phyloP scores from a whole-genome alignment of 805 yeast genomes.

The Wickerhamomyces pijperi region DNA sequence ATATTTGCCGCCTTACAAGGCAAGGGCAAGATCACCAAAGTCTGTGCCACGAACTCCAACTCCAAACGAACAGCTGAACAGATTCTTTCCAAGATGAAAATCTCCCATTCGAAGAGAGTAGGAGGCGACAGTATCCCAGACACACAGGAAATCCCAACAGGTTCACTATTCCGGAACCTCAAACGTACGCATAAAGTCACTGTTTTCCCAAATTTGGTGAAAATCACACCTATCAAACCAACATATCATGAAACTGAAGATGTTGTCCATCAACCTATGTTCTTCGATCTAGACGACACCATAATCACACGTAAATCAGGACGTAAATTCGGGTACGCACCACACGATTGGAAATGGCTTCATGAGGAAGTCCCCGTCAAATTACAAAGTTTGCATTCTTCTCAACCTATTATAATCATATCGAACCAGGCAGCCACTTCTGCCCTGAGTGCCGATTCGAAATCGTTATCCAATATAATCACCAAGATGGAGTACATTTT shows the following conservation, averaged over 20 bases:
- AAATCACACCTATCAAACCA: slow-evolving; percentile 23
- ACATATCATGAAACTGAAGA: no score
- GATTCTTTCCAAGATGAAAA: no score
- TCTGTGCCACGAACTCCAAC: background rate
- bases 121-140: background rate
- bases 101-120: background rate
- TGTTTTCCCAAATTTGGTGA: slow-evolving; percentile 32
- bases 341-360: slow-evolving; percentile 71
- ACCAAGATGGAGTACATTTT: slow-evolving; percentile 30
- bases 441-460: slow-evolving; percentile 26
- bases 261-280: background rate
- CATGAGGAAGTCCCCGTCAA: slow-evolving; percentile 19
- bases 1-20: background rate
- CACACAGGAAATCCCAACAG: background rate
- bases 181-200: slow-evolving; percentile 20
- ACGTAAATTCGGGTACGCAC: slow-evolving; percentile 39
- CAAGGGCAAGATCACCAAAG: slow-evolving; percentile 1
- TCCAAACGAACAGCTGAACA: background rate
- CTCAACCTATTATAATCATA: slow-evolving; percentile 73
- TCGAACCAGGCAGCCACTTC: slow-evolving; percentile 74
- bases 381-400: slow-evolving; percentile 1
- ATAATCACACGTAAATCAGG: slow-evolving; percentile 59
- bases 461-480: slow-evolving; percentile 27
- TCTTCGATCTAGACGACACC: slow-evolving; percentile 80
- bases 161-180: background rate